Evolutionary conservation across 1,284 basidiomycete genomes (phyloP), one percentile per base, ranked within the genome.

Genomic region (Puccinia polysora): DNA sequence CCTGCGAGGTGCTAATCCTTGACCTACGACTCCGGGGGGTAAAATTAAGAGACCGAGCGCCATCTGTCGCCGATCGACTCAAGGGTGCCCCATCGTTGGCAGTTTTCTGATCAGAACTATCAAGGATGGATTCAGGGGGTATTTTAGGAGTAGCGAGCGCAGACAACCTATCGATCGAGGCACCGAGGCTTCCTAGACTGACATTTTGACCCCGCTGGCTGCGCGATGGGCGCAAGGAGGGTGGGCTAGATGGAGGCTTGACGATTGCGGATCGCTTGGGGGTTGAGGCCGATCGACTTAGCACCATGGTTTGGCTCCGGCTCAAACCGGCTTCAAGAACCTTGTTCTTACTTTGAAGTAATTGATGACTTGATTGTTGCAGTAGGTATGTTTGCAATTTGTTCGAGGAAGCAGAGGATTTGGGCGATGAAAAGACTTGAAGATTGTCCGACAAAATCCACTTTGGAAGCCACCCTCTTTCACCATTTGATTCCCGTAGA

Each of bases 401-500:
- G 56, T 36, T 50, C 14, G 59, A 40, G 6, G 40, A 36, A 18
- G 18, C 55, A 30, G 34, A 32, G 6, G 40, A 58, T 6, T 4
- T 8, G 7, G 40, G 53, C 36, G 45, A 30, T 1, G 56, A 36
- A 28, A 70, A 50, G 15, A 70, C 56, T 18, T 70, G 45, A 5
- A 60, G 55, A 34, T 70, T 70, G 8, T 47, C 2, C 2, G 47
- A 60, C 7, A 71, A 47, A 47, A 71, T 71, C 69, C 69, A 71
- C 59, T 53, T 63, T 18, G 69, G 69, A 55, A 49, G 34, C 69
- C 69, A 71, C 18, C 59, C 69, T 12, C 59, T 36, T 50, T 71
- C 69, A 8, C 69, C 59, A 34, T 40, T 71, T 12, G 59, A 45
- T 38, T 71, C 69, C 14, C 59, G 45, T 20, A 71, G 40, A 47